Evolutionary conservation across 768 basidiomycete species (phyloP), one percentile per base, ranked within the genome.

Genomic region (Hortiboletus campestris): DNA sequence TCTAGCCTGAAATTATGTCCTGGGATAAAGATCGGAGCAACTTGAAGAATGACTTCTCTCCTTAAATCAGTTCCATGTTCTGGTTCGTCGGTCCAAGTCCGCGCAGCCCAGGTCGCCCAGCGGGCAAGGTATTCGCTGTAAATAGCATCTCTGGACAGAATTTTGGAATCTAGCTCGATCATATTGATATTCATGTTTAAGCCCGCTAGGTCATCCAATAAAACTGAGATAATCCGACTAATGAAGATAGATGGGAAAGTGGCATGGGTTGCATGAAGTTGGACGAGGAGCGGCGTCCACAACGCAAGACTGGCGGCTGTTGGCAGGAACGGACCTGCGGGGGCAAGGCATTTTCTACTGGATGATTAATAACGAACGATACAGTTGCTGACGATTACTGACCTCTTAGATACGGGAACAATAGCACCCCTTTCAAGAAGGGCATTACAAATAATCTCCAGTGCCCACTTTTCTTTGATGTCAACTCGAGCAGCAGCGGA

Each of bases 331-430:
- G 72, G 60, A 35, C 79, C 75, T 5, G 66, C 41, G 5, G 76
- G 66, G 31, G 75, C 65, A n/a, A 65, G 55, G 42, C 86, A 78
- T 71, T 88, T 91, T 69, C 88, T 89, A 39, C 19, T 25, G 12
- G 13, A 49, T 42, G 16, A 51, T 67, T n/a, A 52, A 55, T 32
- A n/a, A 53, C 9, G 9, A 5, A 53, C 0, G 16, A 29, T 4
- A 46, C 7, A 28, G 29, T 49, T 46, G 14, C 8, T 22, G 34
- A 39, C 8, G 32, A 19, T 40, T 45, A 62, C 81, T 59, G 59
- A 95, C 96, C 86, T 94, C 74, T 85, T 90, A 1, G 92, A 88
- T 2, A 89, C 61, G 9, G 96, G 94, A 4, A 98, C 86, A 9
- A 98, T 74, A 11, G 77, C 82, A 11, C 93, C 93, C 57, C 80